Conservation (phyloP, 805 yeast genomes). For the Saccharomycopsis vini region DNA sequence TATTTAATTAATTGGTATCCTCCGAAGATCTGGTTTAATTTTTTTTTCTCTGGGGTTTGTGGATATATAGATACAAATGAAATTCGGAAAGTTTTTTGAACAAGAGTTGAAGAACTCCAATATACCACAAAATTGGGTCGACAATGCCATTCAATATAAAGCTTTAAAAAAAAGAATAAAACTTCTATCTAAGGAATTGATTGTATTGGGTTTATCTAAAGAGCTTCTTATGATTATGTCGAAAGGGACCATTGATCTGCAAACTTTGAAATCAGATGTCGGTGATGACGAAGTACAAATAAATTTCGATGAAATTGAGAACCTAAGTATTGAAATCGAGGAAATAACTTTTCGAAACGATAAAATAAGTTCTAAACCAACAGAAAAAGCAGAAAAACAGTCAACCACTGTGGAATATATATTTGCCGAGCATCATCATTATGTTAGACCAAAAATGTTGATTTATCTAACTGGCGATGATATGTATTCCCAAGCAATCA, state of each 20-base stretch:
- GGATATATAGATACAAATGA: too few relatives aligned
- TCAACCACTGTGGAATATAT: constrained; percentile 11
- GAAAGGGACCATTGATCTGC: too few relatives aligned
- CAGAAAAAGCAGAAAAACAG: too few relatives aligned
- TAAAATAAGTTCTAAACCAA: background rate
- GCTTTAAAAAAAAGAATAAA: constrained; percentile 58
- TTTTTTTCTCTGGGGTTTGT: too few relatives aligned
- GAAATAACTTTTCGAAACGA: too few relatives aligned
- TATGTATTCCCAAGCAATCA: constrained; percentile 1
- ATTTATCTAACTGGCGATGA: constrained; percentile 5
- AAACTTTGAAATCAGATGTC: too few relatives aligned
- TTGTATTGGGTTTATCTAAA: constrained; percentile 45
- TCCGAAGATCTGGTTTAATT: too few relatives aligned
- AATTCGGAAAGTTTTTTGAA: constrained; percentile 66
- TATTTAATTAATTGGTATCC: too few relatives aligned
- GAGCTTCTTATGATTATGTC: constrained; percentile 30
- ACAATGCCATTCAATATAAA: constrained; percentile 64
- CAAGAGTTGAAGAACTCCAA: constrained; percentile 50
- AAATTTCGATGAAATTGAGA: too few relatives aligned
- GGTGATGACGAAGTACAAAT: too few relatives aligned
- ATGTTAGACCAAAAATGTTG: constrained; percentile 12
- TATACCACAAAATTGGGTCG: constrained; percentile 60
- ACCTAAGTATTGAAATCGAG: too few relatives aligned
- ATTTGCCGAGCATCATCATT: constrained; percentile 8
- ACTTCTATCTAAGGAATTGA: constrained; percentile 55